A percentile compares a stretch with the other conserved stretches of the same genome.
phyloP scores from a whole-genome alignment of 768 basidiomycete genomes.

The Boletus insuetus region DNA sequence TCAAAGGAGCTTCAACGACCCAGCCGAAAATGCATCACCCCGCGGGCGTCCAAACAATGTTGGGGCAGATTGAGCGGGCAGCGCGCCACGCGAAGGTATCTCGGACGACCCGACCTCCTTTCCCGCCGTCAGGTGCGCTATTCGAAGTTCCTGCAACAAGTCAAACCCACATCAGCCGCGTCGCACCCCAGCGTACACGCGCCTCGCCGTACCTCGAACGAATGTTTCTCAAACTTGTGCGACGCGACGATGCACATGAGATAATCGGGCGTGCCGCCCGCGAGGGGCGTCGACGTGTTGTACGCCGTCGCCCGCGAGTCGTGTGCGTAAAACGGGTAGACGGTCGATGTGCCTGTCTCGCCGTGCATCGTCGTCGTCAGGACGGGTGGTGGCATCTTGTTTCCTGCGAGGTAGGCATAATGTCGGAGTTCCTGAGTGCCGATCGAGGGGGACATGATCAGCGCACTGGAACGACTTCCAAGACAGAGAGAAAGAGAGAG shows the following conservation, averaged over 20 bases:
- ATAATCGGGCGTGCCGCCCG: constrained; percentile 28
- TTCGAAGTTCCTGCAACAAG: constrained; percentile 46
- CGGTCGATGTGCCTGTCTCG: not conserved
- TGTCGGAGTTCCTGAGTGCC: constrained; percentile 42
- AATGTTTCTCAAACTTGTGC: constrained; percentile 40
- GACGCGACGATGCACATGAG: constrained; percentile 38
- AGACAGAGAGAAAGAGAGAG: not conserved
- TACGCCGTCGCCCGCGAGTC: constrained; percentile 26
- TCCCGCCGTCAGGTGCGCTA: constrained; percentile 41
- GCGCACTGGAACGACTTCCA: not conserved
- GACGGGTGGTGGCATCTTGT: constrained; percentile 16
- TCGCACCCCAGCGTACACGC: too few relatives aligned
- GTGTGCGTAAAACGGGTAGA: constrained; percentile 22
- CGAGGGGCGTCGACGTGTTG: constrained; percentile 4
- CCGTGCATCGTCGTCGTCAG: not conserved
- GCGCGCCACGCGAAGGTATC: constrained; percentile 24
- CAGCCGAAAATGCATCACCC: constrained; percentile 31
- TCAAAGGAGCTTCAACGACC: constrained; percentile 19
- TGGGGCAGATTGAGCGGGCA: constrained; percentile 24
- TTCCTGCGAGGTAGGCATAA: constrained; percentile 34
- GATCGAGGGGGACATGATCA: constrained; percentile 15
- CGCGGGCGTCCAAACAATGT: constrained; percentile 30
- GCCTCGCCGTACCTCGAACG: constrained; percentile 44
- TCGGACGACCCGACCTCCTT: constrained; percentile 46
- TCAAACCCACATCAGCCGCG: too few relatives aligned